These are phyloP conservation scores for Fusarium coicis DNA, from an alignment of 2,329 filamentous ascomycete genomes.

Conservation along the genomic window DNA sequence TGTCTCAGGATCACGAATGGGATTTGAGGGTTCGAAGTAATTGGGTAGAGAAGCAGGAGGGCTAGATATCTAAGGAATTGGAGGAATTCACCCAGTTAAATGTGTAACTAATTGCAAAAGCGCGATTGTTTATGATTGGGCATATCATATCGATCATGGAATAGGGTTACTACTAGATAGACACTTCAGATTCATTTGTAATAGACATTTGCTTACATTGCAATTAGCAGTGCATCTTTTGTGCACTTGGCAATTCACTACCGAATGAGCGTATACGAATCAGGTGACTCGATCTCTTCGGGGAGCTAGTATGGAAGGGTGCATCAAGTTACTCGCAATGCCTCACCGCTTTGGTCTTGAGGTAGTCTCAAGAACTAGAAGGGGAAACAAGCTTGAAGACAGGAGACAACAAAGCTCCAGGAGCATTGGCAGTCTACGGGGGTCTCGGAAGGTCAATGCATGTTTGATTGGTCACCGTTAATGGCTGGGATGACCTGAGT, in stretches of 20 bases:
- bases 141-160: too few relatives aligned
- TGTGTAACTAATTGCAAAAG: rapidly evolving
- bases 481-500: not conserved
- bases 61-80: too few relatives aligned
- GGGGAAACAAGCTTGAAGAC: not conserved
- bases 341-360: not conserved
- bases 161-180: rapidly evolving
- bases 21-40: not conserved
- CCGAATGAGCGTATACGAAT: too few relatives aligned
- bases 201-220: too few relatives aligned
- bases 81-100: rapidly evolving
- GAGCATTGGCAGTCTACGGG: not conserved
- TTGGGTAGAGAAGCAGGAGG: rapidly evolving
- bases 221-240: too few relatives aligned
- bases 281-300: rapidly evolving
- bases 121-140: too few relatives aligned
- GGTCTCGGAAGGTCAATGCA: not conserved
- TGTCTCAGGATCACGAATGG: not conserved
- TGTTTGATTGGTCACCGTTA: not conserved
- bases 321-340: rapidly evolving
- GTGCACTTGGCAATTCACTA: too few relatives aligned
- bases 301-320: rapidly evolving
- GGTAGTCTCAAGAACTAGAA: not conserved
- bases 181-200: too few relatives aligned
- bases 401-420: not conserved